phyloP scores from a whole-genome alignment of 1,284 basidiomycete species.

The Apiotrichum laibachii region DNA sequence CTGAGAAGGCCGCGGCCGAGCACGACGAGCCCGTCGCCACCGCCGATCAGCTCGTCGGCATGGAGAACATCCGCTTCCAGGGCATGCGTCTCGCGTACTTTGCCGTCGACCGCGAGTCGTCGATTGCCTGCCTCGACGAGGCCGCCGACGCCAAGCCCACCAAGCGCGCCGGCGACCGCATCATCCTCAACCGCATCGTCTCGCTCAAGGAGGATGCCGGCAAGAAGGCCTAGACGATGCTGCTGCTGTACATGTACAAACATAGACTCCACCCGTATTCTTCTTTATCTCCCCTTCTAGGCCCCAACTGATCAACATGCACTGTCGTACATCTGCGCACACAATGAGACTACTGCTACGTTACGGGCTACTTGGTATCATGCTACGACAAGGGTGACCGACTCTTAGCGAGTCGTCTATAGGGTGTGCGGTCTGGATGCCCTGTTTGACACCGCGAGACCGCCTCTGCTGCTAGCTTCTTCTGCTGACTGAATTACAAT shows the following conservation, averaged over 20 bases:
- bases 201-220: slow-evolving; percentile 92
- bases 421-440: no score
- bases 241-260: neutral
- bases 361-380: neutral
- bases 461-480: neutral
- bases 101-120: slow-evolving; percentile 81
- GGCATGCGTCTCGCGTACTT: slow-evolving; percentile 96
- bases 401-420: neutral
- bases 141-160: slow-evolving; percentile 52
- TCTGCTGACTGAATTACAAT: slow-evolving; percentile 9
- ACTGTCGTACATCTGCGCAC: slow-evolving; percentile 11
- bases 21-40: slow-evolving; percentile 59
- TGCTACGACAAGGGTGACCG: neutral
- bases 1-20: slow-evolving; percentile 20
- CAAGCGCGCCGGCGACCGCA: slow-evolving; percentile 64
- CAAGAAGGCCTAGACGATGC: slow-evolving; percentile 56
- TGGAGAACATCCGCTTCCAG: slow-evolving; percentile 94
- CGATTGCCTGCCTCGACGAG: slow-evolving; percentile 63
- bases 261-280: neutral
- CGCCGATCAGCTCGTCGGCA: slow-evolving; percentile 79
- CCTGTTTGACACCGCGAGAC: no score
- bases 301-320: slow-evolving; percentile 2
- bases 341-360: neutral
- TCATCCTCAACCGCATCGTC: slow-evolving; percentile 91
- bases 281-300: neutral